Evolutionary conservation across 1,284 basidiomycete species (phyloP).

Genomic region (Singerocomus inundabilis): DNA sequence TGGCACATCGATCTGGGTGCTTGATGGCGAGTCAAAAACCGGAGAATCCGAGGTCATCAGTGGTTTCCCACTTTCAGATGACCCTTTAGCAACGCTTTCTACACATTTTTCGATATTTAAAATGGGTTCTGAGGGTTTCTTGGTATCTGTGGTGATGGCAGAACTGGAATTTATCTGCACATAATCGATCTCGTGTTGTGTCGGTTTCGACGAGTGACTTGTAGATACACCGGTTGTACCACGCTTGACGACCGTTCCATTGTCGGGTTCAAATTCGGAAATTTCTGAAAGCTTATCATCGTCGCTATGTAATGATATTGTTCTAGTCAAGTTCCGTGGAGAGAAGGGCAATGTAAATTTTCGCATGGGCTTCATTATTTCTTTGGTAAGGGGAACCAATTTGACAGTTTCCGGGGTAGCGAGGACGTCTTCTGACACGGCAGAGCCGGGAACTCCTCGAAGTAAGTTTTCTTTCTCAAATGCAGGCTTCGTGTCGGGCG

Average conservation of each 20-base stretch:
- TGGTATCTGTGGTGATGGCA: not conserved
- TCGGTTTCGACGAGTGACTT: not conserved
- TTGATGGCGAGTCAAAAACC: slow-evolving; percentile 14
- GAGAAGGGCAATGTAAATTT: not conserved
- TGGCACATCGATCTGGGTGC: slow-evolving; percentile 12
- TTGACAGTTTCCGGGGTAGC: not conserved
- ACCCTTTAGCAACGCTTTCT: not conserved
- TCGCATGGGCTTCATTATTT: not conserved
- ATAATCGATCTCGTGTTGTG: slow-evolving; percentile 1
- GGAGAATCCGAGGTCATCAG: slow-evolving; percentile 7
- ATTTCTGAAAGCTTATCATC: slow-evolving; percentile 30
- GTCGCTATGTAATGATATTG: not conserved
- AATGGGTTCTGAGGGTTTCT: not conserved
- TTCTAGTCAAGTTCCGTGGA: not conserved
- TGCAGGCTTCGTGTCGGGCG: not conserved
- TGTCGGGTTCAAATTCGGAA: slow-evolving; percentile 24
- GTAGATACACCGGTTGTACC: not conserved
- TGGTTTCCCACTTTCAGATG: not conserved
- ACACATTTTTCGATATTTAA: not conserved
- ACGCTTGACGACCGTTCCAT: not conserved
- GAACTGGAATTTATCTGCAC: not conserved
- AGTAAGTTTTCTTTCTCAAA: not conserved
- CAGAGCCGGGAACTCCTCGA: not conserved
- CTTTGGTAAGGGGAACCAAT: not conserved
- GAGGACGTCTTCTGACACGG: not conserved